phyloP scores from a whole-genome alignment of 768 basidiomycete genomes.

The Suillus paluster region DNA sequence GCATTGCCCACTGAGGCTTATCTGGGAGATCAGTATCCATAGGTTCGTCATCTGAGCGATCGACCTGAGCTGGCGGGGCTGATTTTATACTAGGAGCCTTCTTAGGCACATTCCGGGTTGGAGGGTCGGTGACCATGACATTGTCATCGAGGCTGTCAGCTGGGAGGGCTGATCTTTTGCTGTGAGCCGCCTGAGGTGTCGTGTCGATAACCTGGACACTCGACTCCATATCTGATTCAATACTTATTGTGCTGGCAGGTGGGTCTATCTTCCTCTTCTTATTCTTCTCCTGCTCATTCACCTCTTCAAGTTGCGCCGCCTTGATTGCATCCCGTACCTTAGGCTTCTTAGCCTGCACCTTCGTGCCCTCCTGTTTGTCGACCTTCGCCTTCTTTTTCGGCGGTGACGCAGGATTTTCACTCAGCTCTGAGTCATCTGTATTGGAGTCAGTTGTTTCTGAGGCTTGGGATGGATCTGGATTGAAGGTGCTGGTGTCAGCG shows the following conservation, averaged over 20 bases:
- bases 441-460: background rate
- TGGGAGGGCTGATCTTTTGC: background rate
- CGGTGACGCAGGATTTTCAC: background rate
- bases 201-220: background rate
- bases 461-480: background rate
- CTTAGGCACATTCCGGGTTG: too few species aligned
- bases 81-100: too few species aligned
- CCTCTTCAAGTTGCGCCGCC: background rate
- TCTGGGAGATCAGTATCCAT: background rate
- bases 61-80: too few species aligned
- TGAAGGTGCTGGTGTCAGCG: background rate
- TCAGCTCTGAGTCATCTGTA: background rate
- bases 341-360: background rate
- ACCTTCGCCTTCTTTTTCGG: background rate
- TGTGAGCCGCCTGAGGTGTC: background rate
- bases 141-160: too few species aligned
- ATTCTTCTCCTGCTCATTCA: background rate
- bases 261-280: background rate
- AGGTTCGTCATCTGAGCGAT: background rate
- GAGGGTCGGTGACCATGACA: too few species aligned
- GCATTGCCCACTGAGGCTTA: constrained; percentile 1
- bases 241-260: background rate
- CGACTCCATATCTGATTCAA: background rate
- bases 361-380: background rate
- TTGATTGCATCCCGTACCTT: background rate